Percentiles rank a stretch among this genome's conserved stretches.
These are phyloP conservation scores for Bigelowiella natans DNA, from an alignment of 78 protist species.

Conservation along the genomic window DNA sequence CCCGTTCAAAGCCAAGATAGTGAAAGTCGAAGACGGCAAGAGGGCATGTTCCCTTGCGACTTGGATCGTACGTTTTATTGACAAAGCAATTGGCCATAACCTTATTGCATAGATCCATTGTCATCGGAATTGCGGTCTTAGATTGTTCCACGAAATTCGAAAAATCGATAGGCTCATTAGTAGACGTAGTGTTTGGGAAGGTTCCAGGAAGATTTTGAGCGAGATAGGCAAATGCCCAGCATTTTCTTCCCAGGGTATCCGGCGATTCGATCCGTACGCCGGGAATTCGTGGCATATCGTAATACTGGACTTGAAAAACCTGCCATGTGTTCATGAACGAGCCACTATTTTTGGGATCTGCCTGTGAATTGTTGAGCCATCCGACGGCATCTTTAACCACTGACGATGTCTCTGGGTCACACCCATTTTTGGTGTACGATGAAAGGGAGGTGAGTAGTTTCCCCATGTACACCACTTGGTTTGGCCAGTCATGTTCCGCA, in stretches of 20 bases:
- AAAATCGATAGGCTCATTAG: not conserved
- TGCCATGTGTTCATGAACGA: not conserved
- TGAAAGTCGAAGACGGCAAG: not conserved
- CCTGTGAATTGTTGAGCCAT: not conserved
- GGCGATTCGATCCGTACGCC: not conserved
- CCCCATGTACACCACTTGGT: not conserved
- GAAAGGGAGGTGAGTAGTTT: not conserved
- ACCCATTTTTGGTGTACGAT: not conserved
- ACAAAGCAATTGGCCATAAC: not conserved
- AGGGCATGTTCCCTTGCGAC: not conserved
- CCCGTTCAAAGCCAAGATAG: not conserved
- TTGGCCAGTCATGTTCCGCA: constrained; percentile 3
- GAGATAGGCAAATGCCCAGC: not conserved
- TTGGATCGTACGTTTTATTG: not conserved
- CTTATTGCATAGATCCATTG: not conserved
- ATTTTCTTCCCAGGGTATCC: not conserved
- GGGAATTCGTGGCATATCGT: not conserved
- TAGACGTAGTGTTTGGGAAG: too few species aligned
- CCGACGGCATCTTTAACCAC: not conserved
- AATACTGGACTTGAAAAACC: not conserved
- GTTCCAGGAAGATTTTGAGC: too few species aligned
- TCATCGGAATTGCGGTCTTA: not conserved
- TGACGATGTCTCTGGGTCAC: not conserved
- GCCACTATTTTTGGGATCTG: not conserved
- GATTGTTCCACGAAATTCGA: not conserved